Base-by-base conservation (phyloP, 164 flowering plant genomes). In the Vitis rupestris region DNA sequence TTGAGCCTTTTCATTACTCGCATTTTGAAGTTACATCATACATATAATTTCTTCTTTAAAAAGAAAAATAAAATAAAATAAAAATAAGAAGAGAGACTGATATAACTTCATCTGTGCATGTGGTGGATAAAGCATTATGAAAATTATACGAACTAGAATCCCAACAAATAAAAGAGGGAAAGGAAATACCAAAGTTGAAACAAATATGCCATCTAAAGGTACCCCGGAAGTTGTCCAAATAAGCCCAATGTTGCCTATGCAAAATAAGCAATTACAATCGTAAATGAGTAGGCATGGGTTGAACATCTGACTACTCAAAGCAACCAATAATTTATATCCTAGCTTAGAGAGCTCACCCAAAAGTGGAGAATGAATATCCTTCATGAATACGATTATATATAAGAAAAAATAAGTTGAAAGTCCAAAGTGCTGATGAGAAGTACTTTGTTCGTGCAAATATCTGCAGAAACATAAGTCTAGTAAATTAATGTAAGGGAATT, bases 151-250 rank as follows among this genome's bases (percentile, higher is more conserved):
- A 37, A 37, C 44, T 37, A 37, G 44, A 37, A 37, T 4, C 44
- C 44, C 44, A 37, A 62, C 9, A n/a, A 2, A 61, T 50, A 73
- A 14, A 37, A 19, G 51, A 68, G 54, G 29, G 14, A 51, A 76
- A 71, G 47, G 31, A 63, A 52, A 53, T 93, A 95, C 99, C 99
- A 79, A 95, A 91, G 67, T 95, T 95, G 69, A 93, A 95, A 88
- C 99, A 95, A 64, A 95, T 95, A 60, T 95, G 98, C 99, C 99
- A 95, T 68, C 99, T 87, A 77, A 95, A 95, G 65, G 88, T 80
- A 17, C 99, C 98, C 29, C 97, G 90, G 64, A 81, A 91, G 64
- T 83, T 75, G 81, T 95, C 98, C 80, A 95, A 76, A 77, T 78
- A 89, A 69, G 88, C 87, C 87, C 83, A 89, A 29, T 52, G 75